phyloP scores from a whole-genome alignment of 192 early-diverging fungal species.

The Podila epicladia region DNA sequence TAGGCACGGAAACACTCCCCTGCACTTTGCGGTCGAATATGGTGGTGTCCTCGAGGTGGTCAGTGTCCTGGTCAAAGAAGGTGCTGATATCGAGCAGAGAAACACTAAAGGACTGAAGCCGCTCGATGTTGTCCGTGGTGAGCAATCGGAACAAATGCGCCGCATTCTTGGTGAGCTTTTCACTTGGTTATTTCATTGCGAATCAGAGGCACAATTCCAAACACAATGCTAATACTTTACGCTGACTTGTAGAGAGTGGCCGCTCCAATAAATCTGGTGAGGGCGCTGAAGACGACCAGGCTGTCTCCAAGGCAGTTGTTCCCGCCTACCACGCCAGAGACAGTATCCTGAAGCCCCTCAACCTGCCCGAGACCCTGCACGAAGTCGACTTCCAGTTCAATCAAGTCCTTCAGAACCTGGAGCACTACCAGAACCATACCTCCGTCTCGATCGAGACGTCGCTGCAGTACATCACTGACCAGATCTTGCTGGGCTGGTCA shows the following conservation, averaged over 20 bases:
- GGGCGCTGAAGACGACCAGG: not conserved
- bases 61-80: conserved; percentile 54
- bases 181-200: not conserved
- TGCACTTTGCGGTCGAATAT: conserved; percentile 65
- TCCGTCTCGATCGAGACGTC: conserved; percentile 57
- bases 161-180: conserved; percentile 40
- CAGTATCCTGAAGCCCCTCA: conserved; percentile 45
- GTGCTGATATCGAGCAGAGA: conserved; percentile 54
- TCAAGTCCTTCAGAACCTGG: conserved; percentile 58
- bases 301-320: conserved; percentile 8
- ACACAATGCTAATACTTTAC: not conserved
- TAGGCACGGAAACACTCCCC: conserved; percentile 57
- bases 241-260: conserved; percentile 14
- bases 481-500: conserved; percentile 49
- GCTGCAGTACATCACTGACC: conserved; percentile 56
- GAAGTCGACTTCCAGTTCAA: conserved; percentile 58
- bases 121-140: conserved; percentile 54
- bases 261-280: conserved; percentile 8
- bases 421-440: conserved; percentile 57
- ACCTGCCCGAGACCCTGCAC: conserved; percentile 51
- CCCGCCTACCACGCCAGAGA: conserved; percentile 31
- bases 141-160: conserved; percentile 52
- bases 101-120: conserved; percentile 58
- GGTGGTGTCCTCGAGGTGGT: conserved; percentile 60
- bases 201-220: not conserved